Base-by-base conservation (phyloP, 2,329 filamentous ascomycete genomes). In the Colletotrichum theobromicola region DNA sequence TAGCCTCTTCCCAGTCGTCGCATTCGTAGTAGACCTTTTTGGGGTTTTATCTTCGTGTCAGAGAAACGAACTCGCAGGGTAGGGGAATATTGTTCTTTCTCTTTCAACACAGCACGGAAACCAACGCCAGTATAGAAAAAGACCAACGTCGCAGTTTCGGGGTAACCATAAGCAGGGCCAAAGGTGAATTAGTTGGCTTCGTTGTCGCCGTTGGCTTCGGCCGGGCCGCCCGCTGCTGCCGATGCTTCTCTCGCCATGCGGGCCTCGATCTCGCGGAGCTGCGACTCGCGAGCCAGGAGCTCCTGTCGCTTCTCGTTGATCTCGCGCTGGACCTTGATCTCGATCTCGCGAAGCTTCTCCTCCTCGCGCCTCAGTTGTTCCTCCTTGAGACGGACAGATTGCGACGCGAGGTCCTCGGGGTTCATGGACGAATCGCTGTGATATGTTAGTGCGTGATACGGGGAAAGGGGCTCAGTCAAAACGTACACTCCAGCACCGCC, bases 291-390 rank as follows among this genome's bases (percentile, higher is more conserved):
- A 78, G 97, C 97, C 86, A 99, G 85, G 76, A 99, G 91, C 87
- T 99, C 97, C 88, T 99, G 97, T 88, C 97, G 93, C 92, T 99
- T 99, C 92, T 98, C 97, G 88, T 98, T 98, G 89, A 99, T 99
- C 88, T 99, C 97, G 84, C 97, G 95, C 89, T 99, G 97, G 77
- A 99, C 97, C 93, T 99, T 99, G 89, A 98, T 90, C 85, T 99
- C 97, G 84, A 99, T 98, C 89, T 99, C 97, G 86, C 97, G 95
- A 77, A 99, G 93, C 90, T 99, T 99, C 94, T 99, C 97, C 89
- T 99, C 97, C 87, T 99, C 97, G 82, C 97, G 95, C 83, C 97
- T 95, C 80, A 99, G 94, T 87, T 99, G 97, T 88, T 99, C 97
- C 86, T 99, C 97, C 95, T 99, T 99, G 85, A 99, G 93, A 78